Evolutionary conservation across 116 monocot species (phyloP).

Genomic region (Trichopus zeylanicus): DNA sequence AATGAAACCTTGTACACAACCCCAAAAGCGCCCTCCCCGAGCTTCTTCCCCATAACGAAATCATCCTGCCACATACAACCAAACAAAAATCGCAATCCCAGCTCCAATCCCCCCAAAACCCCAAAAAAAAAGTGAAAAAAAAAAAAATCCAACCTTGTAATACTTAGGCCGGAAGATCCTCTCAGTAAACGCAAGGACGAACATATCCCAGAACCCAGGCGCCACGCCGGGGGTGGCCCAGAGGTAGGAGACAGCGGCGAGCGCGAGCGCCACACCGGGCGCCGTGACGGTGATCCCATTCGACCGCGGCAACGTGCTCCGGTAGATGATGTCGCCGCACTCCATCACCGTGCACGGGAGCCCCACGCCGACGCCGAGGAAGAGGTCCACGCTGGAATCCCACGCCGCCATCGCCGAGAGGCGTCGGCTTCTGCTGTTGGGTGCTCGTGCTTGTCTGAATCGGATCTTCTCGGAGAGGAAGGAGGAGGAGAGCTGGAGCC

Average conservation of each 20-base stretch:
- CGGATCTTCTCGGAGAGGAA: too few relatives aligned
- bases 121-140: not conserved
- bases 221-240: slow-evolving; percentile 97
- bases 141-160: slow-evolving; percentile 41
- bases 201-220: slow-evolving; percentile 94
- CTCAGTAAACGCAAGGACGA: slow-evolving; percentile 81
- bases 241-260: slow-evolving; percentile 68
- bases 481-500: too few relatives aligned
- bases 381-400: slow-evolving; percentile 25
- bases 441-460: too few relatives aligned
- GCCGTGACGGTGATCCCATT: slow-evolving; percentile 64
- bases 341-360: slow-evolving; percentile 97
- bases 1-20: slow-evolving; percentile 71
- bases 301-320: slow-evolving; percentile 78
- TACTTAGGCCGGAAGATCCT: slow-evolving; percentile 57
- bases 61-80: slow-evolving; percentile 50
- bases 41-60: slow-evolving; percentile 72
- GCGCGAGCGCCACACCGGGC: slow-evolving; percentile 71
- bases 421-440: too few relatives aligned
- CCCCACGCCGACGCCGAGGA: slow-evolving; percentile 84
- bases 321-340: slow-evolving; percentile 95
- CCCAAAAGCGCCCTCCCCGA: slow-evolving; percentile 92
- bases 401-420: too few relatives aligned
- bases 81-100: not conserved
- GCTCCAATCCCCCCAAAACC: too few relatives aligned